Base-by-base conservation (phyloP, 2,329 filamentous ascomycete species). In the Paracoccidioides brasiliensis region DNA sequence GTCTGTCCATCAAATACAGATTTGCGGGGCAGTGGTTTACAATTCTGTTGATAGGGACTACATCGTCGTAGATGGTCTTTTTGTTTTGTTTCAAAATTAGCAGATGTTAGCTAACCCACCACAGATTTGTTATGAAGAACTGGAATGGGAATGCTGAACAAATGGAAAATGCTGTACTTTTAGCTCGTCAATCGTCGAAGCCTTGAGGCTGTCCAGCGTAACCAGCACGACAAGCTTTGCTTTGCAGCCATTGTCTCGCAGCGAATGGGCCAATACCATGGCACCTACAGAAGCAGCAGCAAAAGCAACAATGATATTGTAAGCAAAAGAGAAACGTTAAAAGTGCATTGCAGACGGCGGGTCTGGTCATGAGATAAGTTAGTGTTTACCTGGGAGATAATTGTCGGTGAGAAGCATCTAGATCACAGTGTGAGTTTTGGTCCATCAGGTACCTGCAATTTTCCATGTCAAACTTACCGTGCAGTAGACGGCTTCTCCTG, bases 401-500 rank as follows among this genome's bases (percentile, higher is more conserved):
- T 81, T 81, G 74, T 98, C 90, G 75, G 82, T 95, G 75, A 95
- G 78, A 56, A 97, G 82, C 70, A 98, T 86, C 91, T 96, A 60
- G 57, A 52, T 50, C 28, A 51, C 33, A 28, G 37, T 32, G 35
- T 40, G 40, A 57, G 55, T 49, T 42, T 56, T 30, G 41, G 22
- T 37, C 14, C 22, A 37, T 28, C 41, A 53, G 15, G 32, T 14
- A 30, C 49, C 33, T 10, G 37, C 35, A 32, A 28, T 10, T 14
- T 48, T 38, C 12, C 22, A 28, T 32, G 30, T 38, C 38, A 32
- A 43, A 69, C 76, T 62, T 69, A 83, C 82, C 65, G 82, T 85
- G 73, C 80, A 83, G 69, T 85, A 85, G 55, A 82, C 81, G 70
- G 82, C 80, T 68, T 80, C 78, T 59, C 71, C 69, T 53, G 60